Conservation (phyloP, 192 early-diverging fungal genomes). For the Chytriomyces confervae region DNA sequence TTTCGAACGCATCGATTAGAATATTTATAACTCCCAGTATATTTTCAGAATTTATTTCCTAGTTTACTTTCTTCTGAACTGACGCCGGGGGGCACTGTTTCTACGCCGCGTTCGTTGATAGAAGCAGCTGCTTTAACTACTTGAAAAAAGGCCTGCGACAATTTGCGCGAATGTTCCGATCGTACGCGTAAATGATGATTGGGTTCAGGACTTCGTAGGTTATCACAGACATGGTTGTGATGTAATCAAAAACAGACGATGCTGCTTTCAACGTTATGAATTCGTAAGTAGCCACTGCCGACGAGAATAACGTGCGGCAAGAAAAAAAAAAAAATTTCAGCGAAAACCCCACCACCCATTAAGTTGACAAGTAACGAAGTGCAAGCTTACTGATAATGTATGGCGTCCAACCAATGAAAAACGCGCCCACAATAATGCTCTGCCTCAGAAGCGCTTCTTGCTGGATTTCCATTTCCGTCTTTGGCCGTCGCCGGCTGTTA, state of each 20-base stretch:
- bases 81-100: no score
- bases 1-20: no score
- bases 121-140: no score
- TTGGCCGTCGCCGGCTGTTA: background rate
- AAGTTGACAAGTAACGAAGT: background rate
- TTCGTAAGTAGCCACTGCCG: background rate
- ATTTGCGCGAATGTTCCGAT: background rate
- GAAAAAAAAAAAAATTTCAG: no score
- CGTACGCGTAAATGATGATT: background rate
- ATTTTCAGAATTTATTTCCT: no score
- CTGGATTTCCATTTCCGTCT: background rate
- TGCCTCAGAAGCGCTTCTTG: constrained; percentile 5
- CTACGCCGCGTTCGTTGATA: no score
- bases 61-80: no score
- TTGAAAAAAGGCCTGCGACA: no score
- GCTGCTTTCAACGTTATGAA: background rate
- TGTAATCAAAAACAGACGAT: background rate
- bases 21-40: no score
- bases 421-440: background rate
- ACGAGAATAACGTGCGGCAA: no score
- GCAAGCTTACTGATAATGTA: background rate
- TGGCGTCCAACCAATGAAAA: constrained; percentile 4
- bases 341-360: background rate
- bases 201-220: constrained; percentile 6
- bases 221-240: background rate